These are phyloP conservation scores for Cyclotella cryptica DNA, from an alignment of 108 stramenopile species.

Conservation along the genomic window DNA sequence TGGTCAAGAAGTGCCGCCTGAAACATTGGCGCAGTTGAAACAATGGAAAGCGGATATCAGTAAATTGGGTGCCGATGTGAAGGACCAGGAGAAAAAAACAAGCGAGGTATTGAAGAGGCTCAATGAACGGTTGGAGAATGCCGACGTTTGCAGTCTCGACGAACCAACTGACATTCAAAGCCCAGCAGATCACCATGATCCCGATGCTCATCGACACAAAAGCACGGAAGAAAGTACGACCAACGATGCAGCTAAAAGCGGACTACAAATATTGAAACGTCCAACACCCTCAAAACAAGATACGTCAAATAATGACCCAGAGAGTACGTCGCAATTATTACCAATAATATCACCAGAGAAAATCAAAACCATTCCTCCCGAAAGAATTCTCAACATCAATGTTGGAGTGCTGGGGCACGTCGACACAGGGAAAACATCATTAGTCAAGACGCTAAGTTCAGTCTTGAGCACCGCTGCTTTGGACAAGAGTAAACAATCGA, in stretches of 20 bases:
- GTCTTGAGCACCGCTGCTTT: conserved; percentile 95
- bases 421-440: conserved; percentile 96
- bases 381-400: conserved; percentile 92
- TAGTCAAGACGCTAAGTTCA: conserved; percentile 95
- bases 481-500: conserved; percentile 95
- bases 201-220: background rate
- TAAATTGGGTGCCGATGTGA: conserved; percentile 27
- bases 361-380: conserved; percentile 52
- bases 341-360: conserved; percentile 46
- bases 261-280: conserved; percentile 12
- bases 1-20: conserved; percentile 28
- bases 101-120: conserved; percentile 17
- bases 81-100: conserved; percentile 32
- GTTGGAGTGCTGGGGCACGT: conserved; percentile 98
- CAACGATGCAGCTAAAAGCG: background rate
- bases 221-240: background rate
- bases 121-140: conserved; percentile 25
- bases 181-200: background rate
- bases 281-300: conserved; percentile 5
- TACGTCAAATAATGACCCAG: background rate
- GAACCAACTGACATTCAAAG: background rate
- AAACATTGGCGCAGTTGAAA: conserved; percentile 34
- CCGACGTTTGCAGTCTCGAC: background rate
- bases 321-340: conserved; percentile 11
- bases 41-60: conserved; percentile 41